Conservation (phyloP, 2,329 filamentous ascomycete genomes). For the Chaetoscypha palmicola region DNA sequence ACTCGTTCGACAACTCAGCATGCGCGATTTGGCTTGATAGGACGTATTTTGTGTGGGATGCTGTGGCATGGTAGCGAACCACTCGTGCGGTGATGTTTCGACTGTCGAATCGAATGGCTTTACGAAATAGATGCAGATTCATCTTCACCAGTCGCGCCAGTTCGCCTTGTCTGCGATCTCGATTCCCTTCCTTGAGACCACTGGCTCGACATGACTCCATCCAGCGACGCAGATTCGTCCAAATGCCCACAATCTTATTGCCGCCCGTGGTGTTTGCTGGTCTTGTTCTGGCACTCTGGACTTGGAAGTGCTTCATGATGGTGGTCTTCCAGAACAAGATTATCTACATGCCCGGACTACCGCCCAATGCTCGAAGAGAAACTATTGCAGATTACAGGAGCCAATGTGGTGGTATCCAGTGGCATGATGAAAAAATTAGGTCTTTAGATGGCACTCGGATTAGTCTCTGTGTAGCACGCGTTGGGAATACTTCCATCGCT, state of each 20-base stretch:
- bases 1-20: conserved; percentile 11
- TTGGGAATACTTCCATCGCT: conserved; percentile 5
- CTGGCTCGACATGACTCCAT: conserved; percentile 2
- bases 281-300: conserved; percentile 58
- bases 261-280: conserved; percentile 60
- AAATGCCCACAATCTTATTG: conserved; percentile 19
- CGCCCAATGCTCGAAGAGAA: conserved; percentile 62
- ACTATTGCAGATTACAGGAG: conserved; percentile 55
- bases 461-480: conserved; percentile 45
- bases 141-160: neutral
- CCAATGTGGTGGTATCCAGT: conserved; percentile 54
- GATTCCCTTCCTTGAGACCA: neutral
- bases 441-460: conserved; percentile 60
- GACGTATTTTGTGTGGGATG: neutral
- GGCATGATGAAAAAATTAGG: conserved; percentile 56
- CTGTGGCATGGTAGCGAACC: neutral
- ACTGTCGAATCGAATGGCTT: conserved; percentile 5
- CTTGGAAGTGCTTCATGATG: conserved; percentile 65
- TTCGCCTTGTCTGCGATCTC: neutral
- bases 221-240: conserved; percentile 15
- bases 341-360: conserved; percentile 72
- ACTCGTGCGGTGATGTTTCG: conserved; percentile 12
- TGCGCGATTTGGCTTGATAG: conserved; percentile 9
- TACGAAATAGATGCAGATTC: neutral
- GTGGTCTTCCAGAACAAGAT: conserved; percentile 74